Conservation (phyloP, 164 flowering plant species). For the Litsea cubeba region DNA sequence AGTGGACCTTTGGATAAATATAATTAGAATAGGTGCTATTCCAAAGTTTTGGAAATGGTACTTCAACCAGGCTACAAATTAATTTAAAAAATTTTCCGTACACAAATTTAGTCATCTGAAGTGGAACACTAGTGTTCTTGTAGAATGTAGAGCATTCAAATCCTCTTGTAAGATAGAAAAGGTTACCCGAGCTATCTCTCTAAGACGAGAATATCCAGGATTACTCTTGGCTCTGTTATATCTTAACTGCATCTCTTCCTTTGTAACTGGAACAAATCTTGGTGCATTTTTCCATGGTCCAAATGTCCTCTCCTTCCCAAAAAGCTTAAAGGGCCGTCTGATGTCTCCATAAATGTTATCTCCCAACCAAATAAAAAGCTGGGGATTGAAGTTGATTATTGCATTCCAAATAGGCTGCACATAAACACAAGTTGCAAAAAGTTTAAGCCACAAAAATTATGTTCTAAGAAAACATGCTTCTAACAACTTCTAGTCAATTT, state of each 20-base stretch:
- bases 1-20: too few species aligned
- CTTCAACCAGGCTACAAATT: background rate
- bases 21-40: background rate
- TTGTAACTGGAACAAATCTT: slow-evolving; percentile 53
- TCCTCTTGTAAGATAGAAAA: background rate
- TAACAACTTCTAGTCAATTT: background rate
- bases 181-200: slow-evolving; percentile 40
- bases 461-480: background rate
- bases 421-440: slow-evolving; percentile 1
- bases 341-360: slow-evolving; percentile 79
- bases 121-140: background rate
- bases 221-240: slow-evolving; percentile 43
- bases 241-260: slow-evolving; percentile 43
- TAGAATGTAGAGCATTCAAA: background rate
- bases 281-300: slow-evolving; percentile 86
- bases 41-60: background rate
- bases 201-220: slow-evolving; percentile 57
- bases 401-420: slow-evolving; percentile 75
- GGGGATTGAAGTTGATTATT: slow-evolving; percentile 52
- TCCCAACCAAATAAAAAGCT: slow-evolving; percentile 72
- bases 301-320: slow-evolving; percentile 69
- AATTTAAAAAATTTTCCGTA: too few species aligned
- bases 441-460: background rate
- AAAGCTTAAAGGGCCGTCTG: slow-evolving; percentile 45
- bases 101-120: background rate